Conservation (phyloP, 352 stramenopile genomes). For the Globisporangium uncinulatum region DNA sequence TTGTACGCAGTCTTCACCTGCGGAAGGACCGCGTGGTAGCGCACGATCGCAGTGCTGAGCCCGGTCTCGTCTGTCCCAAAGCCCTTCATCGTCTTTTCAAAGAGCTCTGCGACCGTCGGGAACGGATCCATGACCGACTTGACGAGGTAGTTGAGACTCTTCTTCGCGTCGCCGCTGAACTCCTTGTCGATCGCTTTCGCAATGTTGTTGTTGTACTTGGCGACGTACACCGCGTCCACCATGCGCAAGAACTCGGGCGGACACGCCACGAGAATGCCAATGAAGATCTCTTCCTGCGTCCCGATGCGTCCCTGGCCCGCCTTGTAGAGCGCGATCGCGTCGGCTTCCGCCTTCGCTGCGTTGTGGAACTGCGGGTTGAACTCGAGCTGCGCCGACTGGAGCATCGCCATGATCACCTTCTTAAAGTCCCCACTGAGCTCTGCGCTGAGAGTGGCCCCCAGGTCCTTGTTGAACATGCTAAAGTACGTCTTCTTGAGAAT, state of each 20-base stretch:
- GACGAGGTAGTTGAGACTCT: constrained; percentile 55
- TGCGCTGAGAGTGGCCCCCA: constrained; percentile 55
- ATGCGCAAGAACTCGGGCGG: constrained; percentile 58
- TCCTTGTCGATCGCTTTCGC: constrained; percentile 74
- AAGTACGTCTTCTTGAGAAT: constrained; percentile 82
- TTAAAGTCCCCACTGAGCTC: constrained; percentile 73
- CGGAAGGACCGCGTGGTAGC: constrained; percentile 49
- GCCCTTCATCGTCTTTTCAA: constrained; percentile 71
- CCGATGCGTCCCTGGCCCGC: constrained; percentile 63
- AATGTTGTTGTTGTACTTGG: constrained; percentile 81
- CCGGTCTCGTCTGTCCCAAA: constrained; percentile 59
- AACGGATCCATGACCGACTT: constrained; percentile 53
- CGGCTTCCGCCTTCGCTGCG: constrained; percentile 51
- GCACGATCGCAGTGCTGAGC: constrained; percentile 50
- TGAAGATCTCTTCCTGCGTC: constrained; percentile 73
- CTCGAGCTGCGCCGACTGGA: constrained; percentile 39
- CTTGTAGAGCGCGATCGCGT: constrained; percentile 69
- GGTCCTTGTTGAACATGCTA: constrained; percentile 55
- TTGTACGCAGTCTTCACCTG: constrained; percentile 57
- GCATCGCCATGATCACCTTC: constrained; percentile 66
- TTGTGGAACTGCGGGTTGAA: constrained; percentile 69
- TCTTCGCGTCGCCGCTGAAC: constrained; percentile 76
- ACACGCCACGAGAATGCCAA: constrained; percentile 46
- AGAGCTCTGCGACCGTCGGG: constrained; percentile 57
- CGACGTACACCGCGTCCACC: constrained; percentile 64